Conservation (phyloP, 2,329 filamentous ascomycete species). For the Pyrenophora graminea region DNA sequence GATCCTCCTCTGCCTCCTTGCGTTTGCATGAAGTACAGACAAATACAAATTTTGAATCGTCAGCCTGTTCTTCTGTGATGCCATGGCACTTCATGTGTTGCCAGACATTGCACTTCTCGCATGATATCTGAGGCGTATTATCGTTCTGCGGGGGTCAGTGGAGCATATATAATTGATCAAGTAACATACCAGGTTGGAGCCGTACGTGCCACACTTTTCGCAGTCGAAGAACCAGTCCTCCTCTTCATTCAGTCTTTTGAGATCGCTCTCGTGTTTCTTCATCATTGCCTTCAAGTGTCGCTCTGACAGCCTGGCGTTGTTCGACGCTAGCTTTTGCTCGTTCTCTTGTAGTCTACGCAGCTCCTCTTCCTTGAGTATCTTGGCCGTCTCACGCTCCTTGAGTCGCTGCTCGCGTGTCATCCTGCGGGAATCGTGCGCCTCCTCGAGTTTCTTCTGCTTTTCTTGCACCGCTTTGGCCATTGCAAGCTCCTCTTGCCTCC, state of each 20-base stretch:
- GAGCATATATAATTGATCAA: background rate
- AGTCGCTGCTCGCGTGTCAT: constrained; percentile 84
- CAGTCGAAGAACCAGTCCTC: constrained; percentile 97
- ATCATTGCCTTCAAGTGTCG: constrained; percentile 81
- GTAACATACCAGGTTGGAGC: constrained; percentile 68
- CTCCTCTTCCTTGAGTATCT: constrained; percentile 82
- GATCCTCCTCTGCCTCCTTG: constrained; percentile 65
- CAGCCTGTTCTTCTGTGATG: constrained; percentile 77
- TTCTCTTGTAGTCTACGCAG: constrained; percentile 78
- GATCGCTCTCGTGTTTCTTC: constrained; percentile 74
- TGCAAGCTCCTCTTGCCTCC: constrained; percentile 65
- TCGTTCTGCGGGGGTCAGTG: constrained; percentile 66
- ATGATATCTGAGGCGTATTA: constrained; percentile 89
- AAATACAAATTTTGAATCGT: constrained; percentile 77
- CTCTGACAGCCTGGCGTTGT: constrained; percentile 67
- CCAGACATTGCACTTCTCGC: constrained; percentile 93
- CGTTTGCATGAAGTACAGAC: constrained; percentile 78
- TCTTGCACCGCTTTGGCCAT: constrained; percentile 65
- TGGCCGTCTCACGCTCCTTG: constrained; percentile 81
- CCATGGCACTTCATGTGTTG: constrained; percentile 93
- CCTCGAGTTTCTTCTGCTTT: constrained; percentile 67
- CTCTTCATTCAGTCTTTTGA: constrained; percentile 69
- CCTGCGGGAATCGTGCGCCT: constrained; percentile 77
- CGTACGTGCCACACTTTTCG: constrained; percentile 81
- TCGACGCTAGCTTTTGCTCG: constrained; percentile 59